Percentiles rank a stretch among this genome's conserved stretches.
Evolutionary conservation across 2,329 filamentous ascomycete species (phyloP).

Genomic region (Bipolaris bicolor): DNA sequence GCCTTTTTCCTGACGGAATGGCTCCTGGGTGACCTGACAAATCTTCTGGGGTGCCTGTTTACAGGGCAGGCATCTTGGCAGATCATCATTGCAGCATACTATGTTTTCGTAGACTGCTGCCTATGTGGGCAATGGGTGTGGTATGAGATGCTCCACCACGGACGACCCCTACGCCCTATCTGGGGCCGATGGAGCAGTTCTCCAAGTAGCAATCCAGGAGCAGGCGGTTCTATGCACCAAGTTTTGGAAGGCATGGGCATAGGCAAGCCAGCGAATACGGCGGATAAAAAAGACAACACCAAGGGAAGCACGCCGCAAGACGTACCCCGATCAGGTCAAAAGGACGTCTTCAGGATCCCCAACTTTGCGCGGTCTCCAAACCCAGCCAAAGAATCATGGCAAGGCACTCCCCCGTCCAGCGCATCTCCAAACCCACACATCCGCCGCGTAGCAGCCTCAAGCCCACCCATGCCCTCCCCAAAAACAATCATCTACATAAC

Average conservation of each 20-base stretch:
- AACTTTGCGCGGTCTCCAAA: constrained; percentile 45
- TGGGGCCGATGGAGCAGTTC: constrained; percentile 37
- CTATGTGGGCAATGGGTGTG: constrained; percentile 69
- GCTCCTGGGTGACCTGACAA: constrained; percentile 68
- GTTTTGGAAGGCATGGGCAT: constrained; percentile 31
- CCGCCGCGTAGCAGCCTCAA: constrained; percentile 45
- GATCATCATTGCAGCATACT: constrained; percentile 68
- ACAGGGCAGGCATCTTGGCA: constrained; percentile 71
- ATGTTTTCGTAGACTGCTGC: constrained; percentile 68
- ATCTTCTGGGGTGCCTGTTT: constrained; percentile 67
- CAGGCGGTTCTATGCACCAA: constrained; percentile 38
- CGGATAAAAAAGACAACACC: constrained; percentile 20
- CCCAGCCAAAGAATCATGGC: constrained; percentile 35
- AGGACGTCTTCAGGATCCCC: constrained; percentile 46
- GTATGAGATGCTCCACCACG: constrained; percentile 65
- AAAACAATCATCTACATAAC: constrained; percentile 55
- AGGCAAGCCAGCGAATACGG: constrained; percentile 14
- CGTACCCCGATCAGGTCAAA: constrained; percentile 39
- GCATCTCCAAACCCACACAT: constrained; percentile 39
- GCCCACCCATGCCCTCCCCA: constrained; percentile 54
- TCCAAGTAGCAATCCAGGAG: constrained; percentile 19
- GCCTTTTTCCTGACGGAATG: constrained; percentile 71
- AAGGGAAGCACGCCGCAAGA: constrained; percentile 24
- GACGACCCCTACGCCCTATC: constrained; percentile 51
- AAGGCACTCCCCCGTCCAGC: constrained; percentile 25